A percentile compares a stretch with the other conserved stretches of the same genome.
Conservation (phyloP, 805 yeast genomes). For the Suhomyces prunicola region DNA sequence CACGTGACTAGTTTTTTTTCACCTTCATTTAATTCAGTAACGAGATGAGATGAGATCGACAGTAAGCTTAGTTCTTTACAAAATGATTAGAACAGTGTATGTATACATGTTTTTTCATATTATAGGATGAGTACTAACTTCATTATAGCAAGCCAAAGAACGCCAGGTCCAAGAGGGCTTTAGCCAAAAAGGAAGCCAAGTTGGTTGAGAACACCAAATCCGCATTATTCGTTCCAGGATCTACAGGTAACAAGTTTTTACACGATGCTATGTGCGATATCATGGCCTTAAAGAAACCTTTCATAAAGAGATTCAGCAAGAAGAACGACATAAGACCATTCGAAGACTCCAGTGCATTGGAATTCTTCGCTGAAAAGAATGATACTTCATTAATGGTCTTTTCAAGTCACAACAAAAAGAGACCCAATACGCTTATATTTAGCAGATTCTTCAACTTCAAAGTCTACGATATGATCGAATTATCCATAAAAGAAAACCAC, state of each 20-base stretch:
- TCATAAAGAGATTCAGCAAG: slow-evolving; percentile 78
- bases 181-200: slow-evolving; percentile 85
- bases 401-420: slow-evolving; percentile 78
- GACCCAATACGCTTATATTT: slow-evolving; percentile 89
- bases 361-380: slow-evolving; percentile 92
- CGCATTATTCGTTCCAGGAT: slow-evolving; percentile 90
- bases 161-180: slow-evolving; percentile 92
- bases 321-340: slow-evolving; percentile 90
- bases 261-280: slow-evolving; percentile 90
- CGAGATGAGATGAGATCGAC: slow-evolving; percentile 4
- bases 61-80: background rate
- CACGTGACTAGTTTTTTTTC: slow-evolving; percentile 3
- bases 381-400: slow-evolving; percentile 83
- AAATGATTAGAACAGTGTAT: slow-evolving; percentile 39
- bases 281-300: slow-evolving; percentile 88
- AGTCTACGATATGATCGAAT: slow-evolving; percentile 91
- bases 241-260: slow-evolving; percentile 69
- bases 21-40: background rate
- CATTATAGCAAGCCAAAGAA: slow-evolving; percentile 72
- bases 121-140: slow-evolving; percentile 12
- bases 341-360: slow-evolving; percentile 81
- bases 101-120: slow-evolving; percentile 11
- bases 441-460: slow-evolving; percentile 86
- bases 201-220: slow-evolving; percentile 84
- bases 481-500: slow-evolving; percentile 60